Evolutionary conservation across 495 filamentous ascomycete species (phyloP).

Genomic region (Podospora bellae-mahoneyi): DNA sequence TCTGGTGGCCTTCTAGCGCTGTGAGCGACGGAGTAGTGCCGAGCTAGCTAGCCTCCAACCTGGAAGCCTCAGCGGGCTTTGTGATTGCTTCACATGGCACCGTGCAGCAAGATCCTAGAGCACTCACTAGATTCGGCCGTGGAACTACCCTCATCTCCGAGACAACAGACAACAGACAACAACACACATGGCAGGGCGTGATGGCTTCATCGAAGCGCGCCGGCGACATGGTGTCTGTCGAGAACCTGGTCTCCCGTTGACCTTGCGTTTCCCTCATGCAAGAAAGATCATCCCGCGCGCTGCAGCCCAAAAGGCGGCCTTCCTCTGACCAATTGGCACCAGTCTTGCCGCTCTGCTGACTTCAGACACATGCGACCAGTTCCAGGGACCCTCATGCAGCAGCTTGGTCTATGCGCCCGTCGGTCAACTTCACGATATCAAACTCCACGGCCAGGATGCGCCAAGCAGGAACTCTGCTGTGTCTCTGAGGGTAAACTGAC

Average conservation of each 20-base stretch:
- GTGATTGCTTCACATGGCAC: too few species aligned
- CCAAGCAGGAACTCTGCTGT: too few species aligned
- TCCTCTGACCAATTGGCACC: constrained; percentile 32
- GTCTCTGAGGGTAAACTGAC: too few species aligned
- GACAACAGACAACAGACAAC: background rate
- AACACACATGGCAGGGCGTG: background rate
- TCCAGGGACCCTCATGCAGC: constrained; percentile 26
- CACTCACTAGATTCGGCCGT: background rate
- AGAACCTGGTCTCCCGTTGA: background rate
- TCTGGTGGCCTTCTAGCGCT: constrained; percentile 24
- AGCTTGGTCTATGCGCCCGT: constrained; percentile 29
- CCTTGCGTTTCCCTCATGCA: constrained; percentile 21
- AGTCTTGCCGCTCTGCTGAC: constrained; percentile 33
- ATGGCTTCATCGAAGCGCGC: constrained; percentile 5
- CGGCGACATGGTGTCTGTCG: background rate
- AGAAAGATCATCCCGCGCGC: constrained; percentile 24
- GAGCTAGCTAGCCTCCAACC: constrained; percentile 7
- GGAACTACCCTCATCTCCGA: constrained; percentile 8
- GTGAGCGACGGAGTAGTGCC: constrained; percentile 15
- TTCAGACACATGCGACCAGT: constrained; percentile 30
- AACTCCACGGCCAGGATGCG: too few species aligned
- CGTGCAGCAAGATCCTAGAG: too few species aligned
- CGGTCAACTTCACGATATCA: constrained; percentile 19
- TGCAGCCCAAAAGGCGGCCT: constrained; percentile 27
- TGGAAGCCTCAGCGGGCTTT: too few species aligned